Base-by-base conservation (phyloP, 768 basidiomycete genomes). In the Amanita polypyramis region DNA sequence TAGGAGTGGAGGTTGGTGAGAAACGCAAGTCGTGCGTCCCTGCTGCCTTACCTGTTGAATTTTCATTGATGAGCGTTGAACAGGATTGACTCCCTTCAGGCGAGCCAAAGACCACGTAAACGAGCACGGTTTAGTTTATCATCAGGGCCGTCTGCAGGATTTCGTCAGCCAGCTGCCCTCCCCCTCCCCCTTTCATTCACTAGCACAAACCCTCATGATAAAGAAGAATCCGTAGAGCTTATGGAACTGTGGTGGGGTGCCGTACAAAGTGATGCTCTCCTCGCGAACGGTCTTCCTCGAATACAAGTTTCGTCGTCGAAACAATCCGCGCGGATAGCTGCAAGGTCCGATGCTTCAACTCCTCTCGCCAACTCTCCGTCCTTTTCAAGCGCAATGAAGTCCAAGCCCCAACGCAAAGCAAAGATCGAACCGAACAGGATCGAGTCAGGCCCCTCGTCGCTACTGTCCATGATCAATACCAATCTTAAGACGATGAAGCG, bases 401-500 rank as follows among this genome's bases (percentile, higher is more conserved):
- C 20, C 9, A 47, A 40, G 17, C 10, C 46, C 7, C 33, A 20
- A 20, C 38, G 40, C 23, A 47, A 47, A 47, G 4, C 12, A 2
- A 32, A 25, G 32, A 4, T 8, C 23, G 46, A 47, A n/a, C 35
- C 46, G 40, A 38, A 36, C n/a, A 27, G 35, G 14, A 20, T 47
- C 11, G 46, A 39, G 15, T 7, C 37, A 12, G 27, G 37, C 6
- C 37, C 37, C 12, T 20, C 21, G 5, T 47, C 38, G 25, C 63
- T 91, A 15, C 66, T 88, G n/a, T 65, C 64, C 12, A 56, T 80
- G 45, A 88, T 91, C 80, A 88, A 85, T 59, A 68, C 68, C 44
- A 91, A 91, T 57, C 78, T 91, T 49, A 77, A 72, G 54, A 84
- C 84, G 2, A 73, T 90, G 66, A 77, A 80, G 50, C 75, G 82